Evolutionary conservation across 768 basidiomycete species (phyloP).

Genomic region (Lentinus tigrinus): DNA sequence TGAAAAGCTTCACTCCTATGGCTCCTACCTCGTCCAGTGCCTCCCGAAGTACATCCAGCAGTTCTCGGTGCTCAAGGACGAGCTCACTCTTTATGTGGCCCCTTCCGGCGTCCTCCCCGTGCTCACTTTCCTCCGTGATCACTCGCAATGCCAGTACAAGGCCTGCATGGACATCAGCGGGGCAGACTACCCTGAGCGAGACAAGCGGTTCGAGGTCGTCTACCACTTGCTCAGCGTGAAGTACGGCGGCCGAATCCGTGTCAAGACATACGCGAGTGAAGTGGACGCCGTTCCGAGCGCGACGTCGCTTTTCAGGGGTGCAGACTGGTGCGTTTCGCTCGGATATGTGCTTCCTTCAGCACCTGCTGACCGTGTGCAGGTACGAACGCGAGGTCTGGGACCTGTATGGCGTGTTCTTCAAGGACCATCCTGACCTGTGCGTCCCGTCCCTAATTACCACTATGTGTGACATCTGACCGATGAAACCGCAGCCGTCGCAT

Average conservation of each 20-base stretch:
- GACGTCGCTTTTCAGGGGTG: slow-evolving; percentile 78
- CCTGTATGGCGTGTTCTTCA: slow-evolving; percentile 95
- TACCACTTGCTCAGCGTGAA: slow-evolving; percentile 88
- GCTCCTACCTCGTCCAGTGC: slow-evolving; percentile 89
- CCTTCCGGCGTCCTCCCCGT: slow-evolving; percentile 83
- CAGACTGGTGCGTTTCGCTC: slow-evolving; percentile 75
- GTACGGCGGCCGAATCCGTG: slow-evolving; percentile 82
- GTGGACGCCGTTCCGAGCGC: slow-evolving; percentile 87
- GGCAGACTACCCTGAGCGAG: slow-evolving; percentile 91
- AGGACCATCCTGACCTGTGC: slow-evolving; percentile 92
- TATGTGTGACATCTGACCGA: slow-evolving; percentile 18
- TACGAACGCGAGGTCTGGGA: slow-evolving; percentile 99
- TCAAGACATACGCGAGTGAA: slow-evolving; percentile 97
- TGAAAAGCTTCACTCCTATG: slow-evolving; percentile 84
- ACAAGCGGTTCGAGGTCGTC: slow-evolving; percentile 94
- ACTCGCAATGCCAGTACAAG: slow-evolving; percentile 95
- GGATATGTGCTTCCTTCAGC: neutral
- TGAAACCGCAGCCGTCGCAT: slow-evolving; percentile 73
- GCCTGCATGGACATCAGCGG: slow-evolving; percentile 90
- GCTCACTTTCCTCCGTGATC: slow-evolving; percentile 91
- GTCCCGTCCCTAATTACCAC: slow-evolving; percentile 31
- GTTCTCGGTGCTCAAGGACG: slow-evolving; percentile 95
- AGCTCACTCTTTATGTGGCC: slow-evolving; percentile 84
- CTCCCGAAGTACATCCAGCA: slow-evolving; percentile 98
- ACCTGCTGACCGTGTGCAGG: slow-evolving; percentile 39